phyloP scores from a whole-genome alignment of 2,329 filamentous ascomycete species.

The Davidsoniella eucalypti region DNA sequence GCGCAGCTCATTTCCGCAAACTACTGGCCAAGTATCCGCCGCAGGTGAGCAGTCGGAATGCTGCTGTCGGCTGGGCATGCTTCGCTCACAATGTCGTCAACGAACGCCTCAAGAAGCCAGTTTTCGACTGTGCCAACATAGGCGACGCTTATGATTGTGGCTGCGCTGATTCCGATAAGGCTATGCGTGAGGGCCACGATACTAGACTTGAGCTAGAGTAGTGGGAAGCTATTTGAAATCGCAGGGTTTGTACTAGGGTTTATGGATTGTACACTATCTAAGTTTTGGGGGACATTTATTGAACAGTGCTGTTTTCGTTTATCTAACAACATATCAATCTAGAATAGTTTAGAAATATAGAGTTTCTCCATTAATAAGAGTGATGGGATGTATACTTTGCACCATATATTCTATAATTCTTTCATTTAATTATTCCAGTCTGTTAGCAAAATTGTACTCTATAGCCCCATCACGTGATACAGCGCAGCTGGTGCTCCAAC shows the following conservation, averaged over 20 bases:
- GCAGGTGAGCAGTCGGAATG: slow-evolving; percentile 45
- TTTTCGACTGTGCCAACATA: slow-evolving; percentile 51
- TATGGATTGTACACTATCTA: too few species aligned
- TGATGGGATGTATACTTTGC: too few species aligned
- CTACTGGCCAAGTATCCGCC: slow-evolving; percentile 46
- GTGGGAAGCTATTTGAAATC: neutral
- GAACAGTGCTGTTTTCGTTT: neutral
- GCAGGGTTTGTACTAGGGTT: too few species aligned
- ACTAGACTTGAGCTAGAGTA: slow-evolving; percentile 17
- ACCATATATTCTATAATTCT: too few species aligned
- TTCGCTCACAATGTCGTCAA: slow-evolving; percentile 54
- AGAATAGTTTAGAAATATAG: neutral
- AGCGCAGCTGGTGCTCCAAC: too few species aligned
- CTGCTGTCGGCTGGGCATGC: slow-evolving; percentile 51
- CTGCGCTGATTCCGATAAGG: slow-evolving; percentile 46
- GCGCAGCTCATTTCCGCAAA: slow-evolving; percentile 49
- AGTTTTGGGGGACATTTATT: neutral
- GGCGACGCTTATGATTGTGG: slow-evolving; percentile 59
- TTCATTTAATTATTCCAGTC: too few species aligned
- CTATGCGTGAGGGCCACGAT: slow-evolving; percentile 21
- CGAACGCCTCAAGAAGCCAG: slow-evolving; percentile 40
- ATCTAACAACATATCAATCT: neutral
- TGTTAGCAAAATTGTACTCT: neutral
- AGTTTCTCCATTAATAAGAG: neutral
- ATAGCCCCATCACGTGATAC: too few species aligned